Evolutionary conservation across 208 protist species (phyloP), one percentile per base, ranked within the genome.

Genomic region (Strigomonas galati): DNA sequence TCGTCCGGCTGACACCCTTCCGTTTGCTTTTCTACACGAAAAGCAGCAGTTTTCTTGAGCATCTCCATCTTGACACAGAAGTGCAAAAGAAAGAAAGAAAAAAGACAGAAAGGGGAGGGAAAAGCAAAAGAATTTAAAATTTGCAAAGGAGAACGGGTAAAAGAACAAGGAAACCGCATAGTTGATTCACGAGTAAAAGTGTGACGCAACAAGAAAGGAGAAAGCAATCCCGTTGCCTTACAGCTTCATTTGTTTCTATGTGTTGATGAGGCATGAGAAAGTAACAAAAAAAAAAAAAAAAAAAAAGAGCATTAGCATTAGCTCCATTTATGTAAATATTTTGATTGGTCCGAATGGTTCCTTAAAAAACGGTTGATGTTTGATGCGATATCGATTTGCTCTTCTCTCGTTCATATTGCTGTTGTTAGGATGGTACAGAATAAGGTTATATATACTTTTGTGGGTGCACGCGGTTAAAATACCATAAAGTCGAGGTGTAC

Each of bases 11-110:
- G 6, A n/a, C 67, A 65, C 28, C 72, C 79, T 21, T 84, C 77
- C 15, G 79, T 85, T 58, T 94, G 89, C 55, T 79, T 79, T 62
- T 87, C 71, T 57, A 94, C 71, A 12, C 89, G 89, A 24, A 89
- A 63, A 23, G 63, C 70, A 10, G 89, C 81, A 43, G 84, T 90
- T 61, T 91, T 89, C 35, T 67, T 72, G 0, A 94, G 69, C 40
- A 88, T 66, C 65, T 94, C 82, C 88, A 94, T 94, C 17, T 57
- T n/a, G 6, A 14, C 30, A 4, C 4, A 49, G 35, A 9, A n/a
- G 24, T 32, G 27, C 21, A 58, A 26, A 26, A 31, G 31, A 58
- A 30, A 58, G 6, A 58, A 53, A n/a, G 17, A 6, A 53, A 53
- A 53, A 26, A 53, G 19, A 53, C 7, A 27, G 6, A 15, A 53